Evolutionary conservation across 1,284 basidiomycete genomes (phyloP).

Genomic region (Cutaneotrichosporon mucoides): DNA sequence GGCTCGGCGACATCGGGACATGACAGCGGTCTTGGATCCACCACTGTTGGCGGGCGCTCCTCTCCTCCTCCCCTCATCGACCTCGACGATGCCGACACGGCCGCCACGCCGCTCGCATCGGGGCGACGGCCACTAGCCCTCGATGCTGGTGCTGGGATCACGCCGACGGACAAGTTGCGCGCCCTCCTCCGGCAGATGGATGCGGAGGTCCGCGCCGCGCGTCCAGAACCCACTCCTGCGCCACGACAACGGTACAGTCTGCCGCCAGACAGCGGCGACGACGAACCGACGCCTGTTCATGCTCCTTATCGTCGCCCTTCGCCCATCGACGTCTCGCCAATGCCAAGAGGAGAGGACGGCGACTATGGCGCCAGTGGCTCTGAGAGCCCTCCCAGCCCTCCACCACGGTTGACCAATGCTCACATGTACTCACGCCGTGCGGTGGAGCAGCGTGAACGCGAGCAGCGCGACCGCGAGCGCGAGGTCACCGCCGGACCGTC

Average conservation of each 20-base stretch:
- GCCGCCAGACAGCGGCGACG: too few relatives aligned
- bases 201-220: conserved; percentile 1
- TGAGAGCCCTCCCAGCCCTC: conserved; percentile 39
- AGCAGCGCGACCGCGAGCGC: background rate
- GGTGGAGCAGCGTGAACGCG: background rate
- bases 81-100: conserved; percentile 7
- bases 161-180: conserved; percentile 17
- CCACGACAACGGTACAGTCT: too few relatives aligned
- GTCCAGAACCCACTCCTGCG: too few relatives aligned
- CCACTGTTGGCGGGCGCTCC: conserved; percentile 6
- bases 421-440: conserved; percentile 22
- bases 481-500: too few relatives aligned
- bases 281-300: too few relatives aligned
- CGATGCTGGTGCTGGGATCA: conserved; percentile 12
- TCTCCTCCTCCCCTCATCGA: conserved; percentile 15
- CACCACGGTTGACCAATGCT: conserved; percentile 34
- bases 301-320: too few relatives aligned
- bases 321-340: too few relatives aligned
- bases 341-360: background rate
- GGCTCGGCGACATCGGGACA: background rate
- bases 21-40: conserved; percentile 6
- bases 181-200: conserved; percentile 19
- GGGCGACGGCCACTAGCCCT: conserved; percentile 3
- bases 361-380: background rate
- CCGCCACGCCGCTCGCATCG: background rate